Evolutionary conservation across 352 stramenopile genomes (phyloP).

Genomic region (Globisporangium iwayamae): DNA sequence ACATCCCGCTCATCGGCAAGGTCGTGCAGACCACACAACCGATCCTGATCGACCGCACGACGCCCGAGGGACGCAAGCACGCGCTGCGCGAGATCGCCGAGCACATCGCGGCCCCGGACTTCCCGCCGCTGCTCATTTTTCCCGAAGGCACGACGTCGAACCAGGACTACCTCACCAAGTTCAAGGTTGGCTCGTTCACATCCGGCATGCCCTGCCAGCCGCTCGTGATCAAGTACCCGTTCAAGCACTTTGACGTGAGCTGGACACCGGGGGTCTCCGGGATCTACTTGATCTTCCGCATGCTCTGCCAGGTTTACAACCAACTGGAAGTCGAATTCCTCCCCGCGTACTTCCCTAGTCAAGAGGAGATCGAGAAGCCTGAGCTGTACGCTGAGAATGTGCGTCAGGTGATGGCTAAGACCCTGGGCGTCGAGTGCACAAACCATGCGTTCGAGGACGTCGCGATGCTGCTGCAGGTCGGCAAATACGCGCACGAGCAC

Average conservation of each 20-base stretch:
- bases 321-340: conserved; percentile 57
- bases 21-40: conserved; percentile 60
- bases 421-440: conserved; percentile 47
- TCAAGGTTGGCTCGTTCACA: conserved; percentile 74
- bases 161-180: conserved; percentile 65
- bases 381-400: conserved; percentile 62
- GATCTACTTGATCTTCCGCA: conserved; percentile 45
- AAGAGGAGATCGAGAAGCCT: conserved; percentile 35
- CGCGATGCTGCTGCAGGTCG: conserved; percentile 47
- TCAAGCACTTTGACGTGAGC: conserved; percentile 71
- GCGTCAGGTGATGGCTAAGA: conserved; percentile 47
- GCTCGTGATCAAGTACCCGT: conserved; percentile 63
- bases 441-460: conserved; percentile 79
- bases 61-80: conserved; percentile 41
- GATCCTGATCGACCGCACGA: conserved; percentile 61
- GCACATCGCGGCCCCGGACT: conserved; percentile 36
- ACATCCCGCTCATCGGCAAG: conserved; percentile 50
- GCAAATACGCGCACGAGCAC: conserved; percentile 55
- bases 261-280: conserved; percentile 56
- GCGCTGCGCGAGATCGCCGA: conserved; percentile 60
- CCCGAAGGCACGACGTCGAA: conserved; percentile 73
- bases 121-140: conserved; percentile 69
- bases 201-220: conserved; percentile 51
- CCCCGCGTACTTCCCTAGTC: conserved; percentile 43
- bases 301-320: conserved; percentile 75